Percentiles rank a stretch among this genome's conserved stretches.
phyloP scores from a whole-genome alignment of 2,329 filamentous ascomycete species.

The Sclerotinia sclerotiorum region DNA sequence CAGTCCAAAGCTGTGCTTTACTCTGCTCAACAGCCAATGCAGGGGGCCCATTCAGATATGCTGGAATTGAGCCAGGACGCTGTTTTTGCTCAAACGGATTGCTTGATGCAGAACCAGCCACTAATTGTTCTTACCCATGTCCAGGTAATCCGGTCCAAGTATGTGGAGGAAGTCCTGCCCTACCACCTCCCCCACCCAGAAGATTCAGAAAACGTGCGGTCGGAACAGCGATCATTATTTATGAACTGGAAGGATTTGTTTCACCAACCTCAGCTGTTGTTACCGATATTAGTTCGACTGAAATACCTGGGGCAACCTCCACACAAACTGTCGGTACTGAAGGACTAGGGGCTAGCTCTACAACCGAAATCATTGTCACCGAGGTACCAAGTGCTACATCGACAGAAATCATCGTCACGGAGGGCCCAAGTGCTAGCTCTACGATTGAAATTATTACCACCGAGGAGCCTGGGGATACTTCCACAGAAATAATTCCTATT shows the following conservation, averaged over 20 bases:
- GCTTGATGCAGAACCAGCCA: not conserved
- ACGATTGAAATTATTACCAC: not conserved
- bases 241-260: not conserved
- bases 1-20: not conserved
- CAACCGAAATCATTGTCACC: not conserved
- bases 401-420: not conserved
- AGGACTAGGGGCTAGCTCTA: not conserved
- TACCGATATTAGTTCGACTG: not conserved
- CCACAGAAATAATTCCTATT: not conserved
- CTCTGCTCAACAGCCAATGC: conserved; percentile 10
- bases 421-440: not conserved
- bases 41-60: conserved; percentile 6
- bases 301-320: not conserved
- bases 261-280: not conserved
- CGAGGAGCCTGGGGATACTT: not conserved
- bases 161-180: not conserved
- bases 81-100: conserved; percentile 8
- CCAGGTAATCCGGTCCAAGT: conserved; percentile 5
- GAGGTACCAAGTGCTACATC: not conserved
- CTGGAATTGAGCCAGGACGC: conserved; percentile 14
- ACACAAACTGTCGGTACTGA: not conserved
- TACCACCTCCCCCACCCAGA: not conserved
- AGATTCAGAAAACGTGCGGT: not conserved
- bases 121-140: conserved; percentile 1
- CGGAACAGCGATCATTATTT: not conserved